These are phyloP conservation scores for Lactarius psammicola DNA, from an alignment of 768 basidiomycete genomes.

Conservation along the genomic window DNA sequence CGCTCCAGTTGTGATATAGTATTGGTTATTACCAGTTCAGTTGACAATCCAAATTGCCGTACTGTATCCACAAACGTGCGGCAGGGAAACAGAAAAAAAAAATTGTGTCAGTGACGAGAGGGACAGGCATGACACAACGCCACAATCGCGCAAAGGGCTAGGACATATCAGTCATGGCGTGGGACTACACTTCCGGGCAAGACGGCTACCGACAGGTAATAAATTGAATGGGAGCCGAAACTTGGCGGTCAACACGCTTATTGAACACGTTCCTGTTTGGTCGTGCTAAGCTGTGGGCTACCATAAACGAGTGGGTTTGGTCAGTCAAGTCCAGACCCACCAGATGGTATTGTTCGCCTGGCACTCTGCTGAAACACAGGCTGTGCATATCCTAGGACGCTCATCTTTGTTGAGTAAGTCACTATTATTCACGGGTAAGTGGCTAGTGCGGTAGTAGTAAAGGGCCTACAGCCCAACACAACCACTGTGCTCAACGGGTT, in stretches of 20 bases:
- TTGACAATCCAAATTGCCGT: background rate
- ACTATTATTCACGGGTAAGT: background rate
- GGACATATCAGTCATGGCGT: constrained; percentile 3
- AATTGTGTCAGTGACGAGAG: background rate
- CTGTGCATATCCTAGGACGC: background rate
- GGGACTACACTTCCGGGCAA: background rate
- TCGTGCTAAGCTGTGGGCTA: background rate
- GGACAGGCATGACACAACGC: background rate
- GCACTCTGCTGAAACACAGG: background rate
- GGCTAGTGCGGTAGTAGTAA: background rate
- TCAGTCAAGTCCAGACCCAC: too few relatives aligned
- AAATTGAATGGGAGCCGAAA: background rate
- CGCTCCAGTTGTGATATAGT: too few relatives aligned
- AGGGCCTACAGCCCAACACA: background rate
- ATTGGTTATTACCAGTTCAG: background rate
- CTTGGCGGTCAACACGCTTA: background rate
- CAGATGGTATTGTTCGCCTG: background rate
- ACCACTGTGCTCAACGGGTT: background rate
- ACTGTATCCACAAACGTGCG: constrained; percentile 11
- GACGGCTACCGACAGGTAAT: background rate
- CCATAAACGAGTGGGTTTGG: too few relatives aligned
- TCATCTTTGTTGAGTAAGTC: background rate
- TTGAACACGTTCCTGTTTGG: background rate
- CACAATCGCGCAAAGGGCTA: constrained; percentile 2
- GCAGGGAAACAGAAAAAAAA: constrained; percentile 1